phyloP scores from a whole-genome alignment of 1,284 basidiomycete genomes.

The Pyrrhoderma noxium region DNA sequence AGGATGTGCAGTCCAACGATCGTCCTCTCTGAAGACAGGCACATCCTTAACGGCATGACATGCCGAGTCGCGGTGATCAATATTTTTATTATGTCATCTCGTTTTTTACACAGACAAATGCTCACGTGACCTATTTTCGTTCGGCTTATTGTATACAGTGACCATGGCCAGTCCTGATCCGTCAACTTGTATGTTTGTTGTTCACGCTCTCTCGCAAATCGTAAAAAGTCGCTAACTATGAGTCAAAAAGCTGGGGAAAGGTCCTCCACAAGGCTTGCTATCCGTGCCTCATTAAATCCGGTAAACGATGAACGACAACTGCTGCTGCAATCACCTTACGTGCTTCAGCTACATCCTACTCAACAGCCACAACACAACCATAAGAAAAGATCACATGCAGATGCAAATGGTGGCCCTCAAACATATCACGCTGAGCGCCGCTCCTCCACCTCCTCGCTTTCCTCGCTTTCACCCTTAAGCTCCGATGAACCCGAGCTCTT shows the following conservation, averaged over 20 bases:
- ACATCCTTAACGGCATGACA: too few relatives aligned
- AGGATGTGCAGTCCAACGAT: too few relatives aligned
- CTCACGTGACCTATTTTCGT: background rate
- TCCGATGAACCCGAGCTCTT: slow-evolving; percentile 26
- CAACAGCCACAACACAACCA: slow-evolving; percentile 11
- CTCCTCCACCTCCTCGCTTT: background rate
- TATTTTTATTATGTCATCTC: too few relatives aligned
- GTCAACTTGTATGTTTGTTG: background rate
- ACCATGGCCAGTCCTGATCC: background rate
- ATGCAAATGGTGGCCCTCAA: background rate
- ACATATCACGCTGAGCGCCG: slow-evolving; percentile 1
- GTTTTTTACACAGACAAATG: too few relatives aligned
- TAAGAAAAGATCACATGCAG: slow-evolving; percentile 9
- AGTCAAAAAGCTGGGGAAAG: slow-evolving; percentile 32
- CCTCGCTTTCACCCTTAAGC: slow-evolving; percentile 23
- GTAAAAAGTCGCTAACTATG: too few relatives aligned
- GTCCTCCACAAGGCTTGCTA: slow-evolving; percentile 48
- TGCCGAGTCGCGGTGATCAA: too few relatives aligned
- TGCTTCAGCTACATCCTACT: slow-evolving; percentile 16
- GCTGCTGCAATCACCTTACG: slow-evolving; percentile 24
- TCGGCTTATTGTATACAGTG: background rate
- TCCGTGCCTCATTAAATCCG: slow-evolving; percentile 32
- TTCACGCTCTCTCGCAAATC: background rate
- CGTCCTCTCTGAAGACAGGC: too few relatives aligned
- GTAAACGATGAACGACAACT: slow-evolving; percentile 1